Conservation (phyloP, 495 filamentous ascomycete species). For the Trichoderma virens region DNA sequence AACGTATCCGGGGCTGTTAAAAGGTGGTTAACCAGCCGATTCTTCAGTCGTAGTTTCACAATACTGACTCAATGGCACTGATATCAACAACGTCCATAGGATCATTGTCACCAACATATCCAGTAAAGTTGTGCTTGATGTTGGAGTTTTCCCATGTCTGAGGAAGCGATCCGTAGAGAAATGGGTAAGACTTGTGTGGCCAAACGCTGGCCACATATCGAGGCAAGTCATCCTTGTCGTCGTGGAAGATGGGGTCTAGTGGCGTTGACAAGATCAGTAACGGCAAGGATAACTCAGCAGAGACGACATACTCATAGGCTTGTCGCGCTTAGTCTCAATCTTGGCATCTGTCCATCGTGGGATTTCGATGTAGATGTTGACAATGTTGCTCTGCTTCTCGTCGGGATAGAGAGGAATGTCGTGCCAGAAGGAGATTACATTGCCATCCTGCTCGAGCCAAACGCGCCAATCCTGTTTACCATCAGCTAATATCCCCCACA, state of each 20-base stretch:
- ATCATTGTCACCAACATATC: slow-evolving; percentile 13
- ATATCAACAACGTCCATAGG: slow-evolving; percentile 14
- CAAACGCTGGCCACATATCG: slow-evolving; percentile 11
- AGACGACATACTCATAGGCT: background rate
- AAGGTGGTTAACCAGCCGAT: background rate
- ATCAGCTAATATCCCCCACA: background rate
- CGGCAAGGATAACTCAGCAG: background rate
- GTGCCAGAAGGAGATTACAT: slow-evolving; percentile 24
- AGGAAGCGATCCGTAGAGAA: slow-evolving; percentile 12
- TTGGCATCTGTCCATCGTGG: slow-evolving; percentile 11
- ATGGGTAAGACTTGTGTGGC: slow-evolving; percentile 13
- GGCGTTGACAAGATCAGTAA: background rate
- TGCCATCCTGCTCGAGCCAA: slow-evolving; percentile 19
- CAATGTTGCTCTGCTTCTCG: background rate
- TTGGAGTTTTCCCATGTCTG: slow-evolving; percentile 12
- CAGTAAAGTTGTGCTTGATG: slow-evolving; percentile 11
- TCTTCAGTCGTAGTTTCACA: background rate
- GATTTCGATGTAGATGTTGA: background rate
- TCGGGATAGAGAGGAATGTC: slow-evolving; percentile 24
- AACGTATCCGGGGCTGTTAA: slow-evolving; percentile 5
- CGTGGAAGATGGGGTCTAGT: slow-evolving; percentile 11
- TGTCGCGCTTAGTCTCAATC: slow-evolving; percentile 10
- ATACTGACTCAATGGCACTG: background rate
- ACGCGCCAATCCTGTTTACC: slow-evolving; percentile 16
- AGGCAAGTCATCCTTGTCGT: slow-evolving; percentile 9